Conservation (phyloP, 768 basidiomycete species). For the Leccinum uliginosum region DNA sequence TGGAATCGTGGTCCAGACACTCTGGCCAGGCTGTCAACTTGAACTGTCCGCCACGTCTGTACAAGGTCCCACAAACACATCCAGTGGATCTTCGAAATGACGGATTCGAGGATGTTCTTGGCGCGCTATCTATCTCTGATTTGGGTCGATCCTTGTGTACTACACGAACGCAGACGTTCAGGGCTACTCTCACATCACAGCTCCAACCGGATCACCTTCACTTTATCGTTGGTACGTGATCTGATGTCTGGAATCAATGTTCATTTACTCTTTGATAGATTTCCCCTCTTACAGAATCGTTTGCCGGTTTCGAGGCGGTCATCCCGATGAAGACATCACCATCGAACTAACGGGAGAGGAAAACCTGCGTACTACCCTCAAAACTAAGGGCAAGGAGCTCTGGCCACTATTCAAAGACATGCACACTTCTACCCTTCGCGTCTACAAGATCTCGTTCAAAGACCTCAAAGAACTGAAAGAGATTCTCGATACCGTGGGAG, state of each 20-base stretch:
- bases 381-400: neutral
- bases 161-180: neutral
- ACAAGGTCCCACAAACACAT: neutral
- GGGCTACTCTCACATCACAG: no score
- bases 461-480: neutral
- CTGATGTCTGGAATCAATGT: neutral
- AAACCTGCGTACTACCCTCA: neutral
- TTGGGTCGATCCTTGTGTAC: neutral
- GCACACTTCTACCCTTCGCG: neutral
- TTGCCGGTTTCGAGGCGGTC: neutral
- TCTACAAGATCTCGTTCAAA: neutral
- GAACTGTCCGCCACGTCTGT: neutral
- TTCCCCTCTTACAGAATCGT: neutral
- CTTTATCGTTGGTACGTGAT: neutral
- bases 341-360: neutral
- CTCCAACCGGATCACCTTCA: neutral
- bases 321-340: neutral
- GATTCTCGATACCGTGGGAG: neutral
- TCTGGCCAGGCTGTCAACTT: neutral
- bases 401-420: neutral
- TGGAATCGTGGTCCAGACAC: neutral
- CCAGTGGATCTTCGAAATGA: neutral
- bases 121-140: neutral
- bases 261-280: neutral
- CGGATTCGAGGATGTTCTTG: neutral